Percentiles rank a stretch among this genome's conserved stretches.
Conservation (phyloP, 2,329 filamentous ascomycete genomes). For the Whalleya microplaca region DNA sequence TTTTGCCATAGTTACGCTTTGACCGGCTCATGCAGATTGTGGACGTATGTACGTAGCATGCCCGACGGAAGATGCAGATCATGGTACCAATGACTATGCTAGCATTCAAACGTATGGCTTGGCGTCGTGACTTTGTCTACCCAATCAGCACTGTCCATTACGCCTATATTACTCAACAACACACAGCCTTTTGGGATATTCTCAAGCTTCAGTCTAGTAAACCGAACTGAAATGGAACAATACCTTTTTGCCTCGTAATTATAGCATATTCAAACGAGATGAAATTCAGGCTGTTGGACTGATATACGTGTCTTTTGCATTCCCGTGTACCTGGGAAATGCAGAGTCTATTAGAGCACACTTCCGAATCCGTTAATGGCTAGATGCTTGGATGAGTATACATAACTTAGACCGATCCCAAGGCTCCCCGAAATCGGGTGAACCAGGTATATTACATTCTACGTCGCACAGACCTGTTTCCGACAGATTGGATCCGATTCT, state of each 20-base stretch:
- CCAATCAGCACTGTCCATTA: not conserved
- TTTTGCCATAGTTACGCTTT: not conserved
- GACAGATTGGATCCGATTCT: slow-evolving; percentile 18
- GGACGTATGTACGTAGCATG: not conserved
- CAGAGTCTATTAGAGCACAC: too few relatives aligned
- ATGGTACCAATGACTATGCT: not conserved
- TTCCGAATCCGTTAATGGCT: slow-evolving; percentile 9
- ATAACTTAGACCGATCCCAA: not conserved
- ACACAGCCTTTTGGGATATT: not conserved
- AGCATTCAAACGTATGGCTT: not conserved
- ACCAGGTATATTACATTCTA: not conserved
- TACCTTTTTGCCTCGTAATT: too few relatives aligned
- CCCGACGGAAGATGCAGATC: not conserved
- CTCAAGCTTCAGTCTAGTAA: not conserved
- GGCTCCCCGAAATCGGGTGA: slow-evolving; percentile 18
- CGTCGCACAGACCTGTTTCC: slow-evolving; percentile 14
- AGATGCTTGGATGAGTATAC: too few relatives aligned
- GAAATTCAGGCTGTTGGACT: too few relatives aligned
- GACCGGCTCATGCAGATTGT: not conserved
- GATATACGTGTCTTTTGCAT: too few relatives aligned
- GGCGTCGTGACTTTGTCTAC: not conserved
- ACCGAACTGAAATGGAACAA: not conserved
- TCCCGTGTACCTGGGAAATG: too few relatives aligned
- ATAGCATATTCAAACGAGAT: too few relatives aligned
- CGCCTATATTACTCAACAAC: not conserved